A percentile compares a stretch with the other conserved stretches of the same genome.
These are phyloP conservation scores for Exobasidium cylindrosporum DNA, from an alignment of 1,284 basidiomycete species.

Conservation along the genomic window DNA sequence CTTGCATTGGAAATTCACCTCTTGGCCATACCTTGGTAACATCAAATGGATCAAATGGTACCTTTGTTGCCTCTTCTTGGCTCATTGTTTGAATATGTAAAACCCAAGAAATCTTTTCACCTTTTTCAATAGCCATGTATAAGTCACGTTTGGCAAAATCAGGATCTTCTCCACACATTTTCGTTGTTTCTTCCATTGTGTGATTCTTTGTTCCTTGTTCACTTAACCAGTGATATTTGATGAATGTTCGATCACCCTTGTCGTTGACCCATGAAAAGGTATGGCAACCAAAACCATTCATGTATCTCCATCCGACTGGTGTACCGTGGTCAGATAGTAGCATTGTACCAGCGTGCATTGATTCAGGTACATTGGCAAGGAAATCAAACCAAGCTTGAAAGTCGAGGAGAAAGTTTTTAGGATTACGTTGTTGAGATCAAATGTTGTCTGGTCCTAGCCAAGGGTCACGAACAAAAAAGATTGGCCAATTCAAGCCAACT, in stretches of 20 bases:
- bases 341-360: constrained; percentile 77
- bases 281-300: constrained; percentile 76
- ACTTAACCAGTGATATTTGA: constrained; percentile 34
- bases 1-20: constrained; percentile 53
- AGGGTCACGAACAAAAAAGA: constrained; percentile 74
- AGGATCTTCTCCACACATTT: constrained; percentile 54
- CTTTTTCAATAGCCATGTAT: constrained; percentile 56
- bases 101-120: constrained; percentile 66
- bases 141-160: constrained; percentile 57
- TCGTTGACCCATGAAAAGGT: constrained; percentile 57
- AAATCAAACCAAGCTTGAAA: constrained; percentile 25
- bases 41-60: constrained; percentile 68
- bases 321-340: constrained; percentile 75
- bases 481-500: constrained; percentile 61
- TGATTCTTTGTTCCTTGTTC: constrained; percentile 30
- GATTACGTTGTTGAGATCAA: constrained; percentile 64
- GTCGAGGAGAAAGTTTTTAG: constrained; percentile 65
- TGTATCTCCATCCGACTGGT: constrained; percentile 76
- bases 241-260: constrained; percentile 33
- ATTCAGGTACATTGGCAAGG: constrained; percentile 59
- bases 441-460: constrained; percentile 52
- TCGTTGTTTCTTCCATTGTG: constrained; percentile 28
- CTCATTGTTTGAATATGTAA: constrained; percentile 73
- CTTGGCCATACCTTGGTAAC: constrained; percentile 57
- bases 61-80: constrained; percentile 67